Evolutionary conservation across 129 eudicot genomes (phyloP).

Genomic region (Gnaphalium uliginosum): DNA sequence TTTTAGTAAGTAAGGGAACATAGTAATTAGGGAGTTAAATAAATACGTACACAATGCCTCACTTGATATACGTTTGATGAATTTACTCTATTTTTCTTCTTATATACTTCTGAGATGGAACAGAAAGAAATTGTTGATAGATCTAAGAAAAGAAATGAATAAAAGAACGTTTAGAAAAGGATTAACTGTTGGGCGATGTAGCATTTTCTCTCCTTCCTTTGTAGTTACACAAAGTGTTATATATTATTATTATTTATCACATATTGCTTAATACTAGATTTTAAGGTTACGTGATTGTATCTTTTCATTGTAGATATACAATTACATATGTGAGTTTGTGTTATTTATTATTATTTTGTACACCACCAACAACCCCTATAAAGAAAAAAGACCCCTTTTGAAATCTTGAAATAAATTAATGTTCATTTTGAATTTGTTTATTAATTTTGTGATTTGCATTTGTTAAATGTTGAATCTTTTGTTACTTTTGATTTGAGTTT

Average conservation of each 20-base stretch:
- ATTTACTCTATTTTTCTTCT: too few species aligned
- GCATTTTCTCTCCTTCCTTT: not conserved
- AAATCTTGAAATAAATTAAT: not conserved
- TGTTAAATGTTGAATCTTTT: constrained; percentile 9
- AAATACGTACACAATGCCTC: not conserved
- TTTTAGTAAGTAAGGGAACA: not conserved
- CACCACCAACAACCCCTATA: not conserved
- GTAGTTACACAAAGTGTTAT: not conserved
- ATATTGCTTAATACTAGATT: not conserved
- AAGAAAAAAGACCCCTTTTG: constrained; percentile 2
- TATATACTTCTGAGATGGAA: too few species aligned
- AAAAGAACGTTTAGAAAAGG: not conserved
- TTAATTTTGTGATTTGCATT: not conserved
- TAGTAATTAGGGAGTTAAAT: constrained; percentile 6
- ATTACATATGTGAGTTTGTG: not conserved
- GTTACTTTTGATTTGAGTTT: constrained; percentile 13
- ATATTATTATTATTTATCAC: not conserved
- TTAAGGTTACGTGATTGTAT: constrained; percentile 14
- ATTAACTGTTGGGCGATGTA: not conserved
- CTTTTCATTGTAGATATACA: not conserved
- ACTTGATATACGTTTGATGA: not conserved
- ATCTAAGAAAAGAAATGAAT: not conserved
- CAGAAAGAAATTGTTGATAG: too few species aligned
- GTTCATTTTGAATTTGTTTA: not conserved
- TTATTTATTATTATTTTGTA: not conserved